Evolutionary conservation across 768 basidiomycete genomes (phyloP).

Genomic region (Phanerodontia chrysosporium): DNA sequence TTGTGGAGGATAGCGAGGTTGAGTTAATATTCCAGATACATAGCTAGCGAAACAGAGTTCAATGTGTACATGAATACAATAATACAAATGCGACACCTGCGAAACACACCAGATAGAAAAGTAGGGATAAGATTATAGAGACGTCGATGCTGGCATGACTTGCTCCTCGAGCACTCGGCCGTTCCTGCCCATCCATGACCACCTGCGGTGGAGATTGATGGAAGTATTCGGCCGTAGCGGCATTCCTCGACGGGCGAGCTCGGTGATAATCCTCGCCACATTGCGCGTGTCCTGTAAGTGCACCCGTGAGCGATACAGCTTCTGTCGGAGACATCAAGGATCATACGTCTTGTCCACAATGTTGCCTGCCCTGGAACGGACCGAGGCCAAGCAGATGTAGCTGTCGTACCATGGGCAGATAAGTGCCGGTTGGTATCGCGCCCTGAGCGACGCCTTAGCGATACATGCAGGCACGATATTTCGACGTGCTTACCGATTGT

Average conservation of each 20-base stretch:
- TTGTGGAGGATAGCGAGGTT: background rate
- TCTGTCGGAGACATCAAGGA: slow-evolving; percentile 4
- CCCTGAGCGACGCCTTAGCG: slow-evolving; percentile 10
- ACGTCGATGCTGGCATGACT: slow-evolving; percentile 6
- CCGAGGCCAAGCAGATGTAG: slow-evolving; percentile 66
- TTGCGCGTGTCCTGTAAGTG: slow-evolving; percentile 78
- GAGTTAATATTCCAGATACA: background rate
- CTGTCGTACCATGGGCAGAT: slow-evolving; percentile 71
- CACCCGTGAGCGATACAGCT: background rate
- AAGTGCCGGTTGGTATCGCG: slow-evolving; percentile 23
- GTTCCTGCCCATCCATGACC: slow-evolving; percentile 83
- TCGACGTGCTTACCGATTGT: slow-evolving; percentile 1
- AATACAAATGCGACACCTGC: slow-evolving; percentile 2
- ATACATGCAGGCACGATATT: background rate
- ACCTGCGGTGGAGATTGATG: slow-evolving; percentile 63
- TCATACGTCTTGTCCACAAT: slow-evolving; percentile 90
- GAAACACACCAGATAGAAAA: background rate
- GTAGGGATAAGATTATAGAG: background rate
- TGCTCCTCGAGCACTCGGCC: slow-evolving; percentile 59
- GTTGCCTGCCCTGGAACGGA: slow-evolving; percentile 77
- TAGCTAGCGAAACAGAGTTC: background rate
- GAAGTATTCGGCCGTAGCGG: slow-evolving; percentile 68
- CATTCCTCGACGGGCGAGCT: slow-evolving; percentile 69
- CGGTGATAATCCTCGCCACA: slow-evolving; percentile 73
- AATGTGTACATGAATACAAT: background rate